These are phyloP conservation scores for Coniferiporia weirii DNA, from an alignment of 1,284 basidiomycete species.

Conservation along the genomic window DNA sequence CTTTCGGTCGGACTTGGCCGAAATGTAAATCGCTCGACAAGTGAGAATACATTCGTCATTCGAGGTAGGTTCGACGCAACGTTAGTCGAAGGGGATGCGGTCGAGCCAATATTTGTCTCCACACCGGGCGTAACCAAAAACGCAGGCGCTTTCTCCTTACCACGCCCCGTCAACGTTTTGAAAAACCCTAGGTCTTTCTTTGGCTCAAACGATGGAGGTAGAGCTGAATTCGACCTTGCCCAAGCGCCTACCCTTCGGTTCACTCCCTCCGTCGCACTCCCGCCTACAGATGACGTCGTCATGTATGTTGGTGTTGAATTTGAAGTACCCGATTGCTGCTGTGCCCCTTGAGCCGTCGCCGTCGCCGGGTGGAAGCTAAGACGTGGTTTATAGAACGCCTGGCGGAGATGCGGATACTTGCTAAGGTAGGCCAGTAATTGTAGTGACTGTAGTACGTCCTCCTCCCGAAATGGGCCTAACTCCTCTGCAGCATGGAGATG, in stretches of 20 bases:
- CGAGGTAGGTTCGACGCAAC: slow-evolving; percentile 25
- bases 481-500: slow-evolving; percentile 30
- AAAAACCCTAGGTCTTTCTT: slow-evolving; percentile 29
- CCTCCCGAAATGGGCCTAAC: slow-evolving; percentile 79
- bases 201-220: background rate
- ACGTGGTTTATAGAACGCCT: slow-evolving; percentile 88
- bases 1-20: slow-evolving; percentile 79
- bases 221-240: background rate
- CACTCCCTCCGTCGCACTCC: background rate
- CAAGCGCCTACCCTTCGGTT: slow-evolving; percentile 12
- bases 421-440: slow-evolving; percentile 95
- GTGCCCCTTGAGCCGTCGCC: slow-evolving; percentile 26
- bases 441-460: slow-evolving; percentile 87
- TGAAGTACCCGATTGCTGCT: slow-evolving; percentile 13
- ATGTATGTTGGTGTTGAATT: background rate
- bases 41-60: slow-evolving; percentile 88
- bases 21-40: slow-evolving; percentile 96
- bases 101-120: slow-evolving; percentile 19
- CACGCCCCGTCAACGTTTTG: slow-evolving; percentile 33
- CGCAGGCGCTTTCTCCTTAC: slow-evolving; percentile 36
- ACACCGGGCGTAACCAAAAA: slow-evolving; percentile 17
- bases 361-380: slow-evolving; percentile 69
- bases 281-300: background rate
- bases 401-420: slow-evolving; percentile 97
- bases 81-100: slow-evolving; percentile 4